A percentile compares a stretch with the other conserved stretches of the same genome.
These are phyloP conservation scores for Podospora pseudopauciseta DNA, from an alignment of 495 filamentous ascomycete genomes.

Conservation along the genomic window DNA sequence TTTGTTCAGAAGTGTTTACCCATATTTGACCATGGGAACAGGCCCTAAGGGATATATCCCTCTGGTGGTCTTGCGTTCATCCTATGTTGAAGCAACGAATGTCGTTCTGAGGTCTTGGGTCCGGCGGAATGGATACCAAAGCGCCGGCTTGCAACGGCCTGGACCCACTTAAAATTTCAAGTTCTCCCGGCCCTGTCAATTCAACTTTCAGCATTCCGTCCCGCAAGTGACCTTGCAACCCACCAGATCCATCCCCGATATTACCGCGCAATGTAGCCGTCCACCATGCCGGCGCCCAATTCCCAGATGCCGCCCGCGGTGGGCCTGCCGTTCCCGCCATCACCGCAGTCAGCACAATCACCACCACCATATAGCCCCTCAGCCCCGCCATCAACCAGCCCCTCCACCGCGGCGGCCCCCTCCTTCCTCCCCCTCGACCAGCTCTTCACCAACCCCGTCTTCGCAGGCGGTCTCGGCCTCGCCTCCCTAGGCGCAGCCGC, in stretches of 20 bases:
- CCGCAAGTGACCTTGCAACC: neutral
- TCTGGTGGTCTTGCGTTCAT: neutral
- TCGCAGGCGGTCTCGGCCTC: slow-evolving; percentile 71
- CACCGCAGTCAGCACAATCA: neutral
- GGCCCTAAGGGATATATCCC: neutral
- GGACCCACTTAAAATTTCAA: slow-evolving; percentile 30
- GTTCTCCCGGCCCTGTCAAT: neutral
- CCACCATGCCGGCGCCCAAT: slow-evolving; percentile 11
- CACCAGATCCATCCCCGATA: neutral
- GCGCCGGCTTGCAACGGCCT: neutral
- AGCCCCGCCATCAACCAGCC: slow-evolving; percentile 5
- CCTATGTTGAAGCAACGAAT: neutral
- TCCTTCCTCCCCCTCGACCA: slow-evolving; percentile 45
- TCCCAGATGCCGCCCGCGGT: neutral
- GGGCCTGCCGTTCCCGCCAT: neutral
- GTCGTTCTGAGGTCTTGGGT: neutral
- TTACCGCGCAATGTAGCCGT: slow-evolving; percentile 20
- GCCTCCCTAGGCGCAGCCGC: slow-evolving; percentile 77
- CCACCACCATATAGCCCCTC: slow-evolving; percentile 1
- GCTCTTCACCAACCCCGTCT: slow-evolving; percentile 55
- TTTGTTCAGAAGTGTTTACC: neutral
- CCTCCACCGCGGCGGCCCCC: neutral
- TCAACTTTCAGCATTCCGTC: slow-evolving; percentile 1
- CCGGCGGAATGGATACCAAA: slow-evolving; percentile 5
- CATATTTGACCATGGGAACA: neutral